A percentile compares a stretch with the other conserved stretches of the same genome.
Conservation (phyloP, 805 yeast species). For the Candida nitratophila region DNA sequence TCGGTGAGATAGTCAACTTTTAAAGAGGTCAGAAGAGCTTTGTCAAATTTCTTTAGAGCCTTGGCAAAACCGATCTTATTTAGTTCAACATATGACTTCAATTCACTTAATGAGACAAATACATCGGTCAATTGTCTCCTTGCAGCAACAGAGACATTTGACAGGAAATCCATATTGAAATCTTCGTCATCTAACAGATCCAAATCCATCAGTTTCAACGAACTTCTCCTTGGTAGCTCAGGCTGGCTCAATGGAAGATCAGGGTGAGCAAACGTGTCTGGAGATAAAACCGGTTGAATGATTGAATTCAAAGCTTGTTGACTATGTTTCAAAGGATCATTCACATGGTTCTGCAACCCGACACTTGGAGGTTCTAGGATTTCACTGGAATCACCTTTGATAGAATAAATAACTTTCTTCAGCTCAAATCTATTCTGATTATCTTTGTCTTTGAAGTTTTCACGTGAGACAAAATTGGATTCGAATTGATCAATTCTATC, state of each 20-base stretch:
- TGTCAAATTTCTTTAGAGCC: conserved; percentile 88
- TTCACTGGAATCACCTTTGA: conserved; percentile 6
- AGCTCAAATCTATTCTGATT: conserved; percentile 9
- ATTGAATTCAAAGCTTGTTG: background rate
- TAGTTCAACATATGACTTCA: conserved; percentile 75
- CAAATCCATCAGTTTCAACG: conserved; percentile 13
- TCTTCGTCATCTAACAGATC: conserved; percentile 30
- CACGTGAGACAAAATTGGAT: conserved; percentile 18
- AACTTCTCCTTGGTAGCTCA: conserved; percentile 11
- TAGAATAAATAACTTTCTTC: conserved; percentile 7
- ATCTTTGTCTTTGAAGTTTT: conserved; percentile 6
- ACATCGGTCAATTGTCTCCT: conserved; percentile 59
- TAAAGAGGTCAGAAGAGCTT: conserved; percentile 57
- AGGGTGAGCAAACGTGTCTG: conserved; percentile 14
- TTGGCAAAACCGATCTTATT: conserved; percentile 87
- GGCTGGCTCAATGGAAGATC: background rate
- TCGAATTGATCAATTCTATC: conserved; percentile 63
- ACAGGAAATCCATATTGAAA: conserved; percentile 29
- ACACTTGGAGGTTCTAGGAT: background rate
- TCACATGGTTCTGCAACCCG: too few relatives aligned
- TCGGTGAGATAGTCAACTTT: conserved; percentile 50
- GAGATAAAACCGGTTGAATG: conserved; percentile 9
- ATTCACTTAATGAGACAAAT: conserved; percentile 73
- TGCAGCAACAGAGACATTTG: conserved; percentile 54
- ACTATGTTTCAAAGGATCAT: background rate